Evolutionary conservation across 176 grass and related monocot species (phyloP), one percentile per base, ranked within the genome.

Genomic region (Carex cristatella): DNA sequence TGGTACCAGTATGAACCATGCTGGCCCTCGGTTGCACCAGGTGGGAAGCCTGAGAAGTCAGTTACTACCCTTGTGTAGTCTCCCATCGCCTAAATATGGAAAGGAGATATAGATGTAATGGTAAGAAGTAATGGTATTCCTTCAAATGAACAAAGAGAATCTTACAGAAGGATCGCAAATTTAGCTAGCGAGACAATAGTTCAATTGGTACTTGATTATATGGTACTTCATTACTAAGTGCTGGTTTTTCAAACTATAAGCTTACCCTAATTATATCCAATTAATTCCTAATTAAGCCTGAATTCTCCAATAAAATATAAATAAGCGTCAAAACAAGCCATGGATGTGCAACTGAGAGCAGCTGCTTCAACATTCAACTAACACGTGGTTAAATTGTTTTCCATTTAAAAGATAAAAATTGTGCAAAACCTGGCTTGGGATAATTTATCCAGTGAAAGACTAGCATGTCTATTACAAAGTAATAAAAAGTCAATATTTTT

Each of bases 1-100:
- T 99, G 93, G 86, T 94, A 94, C 91, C 96, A 99, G 86, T 92
- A 99, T 10, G 91, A 81, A 58, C 93, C 96, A 42, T 65, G 65
- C 86, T 89, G 86, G 27, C 96, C 96, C 82, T 95, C 96, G 13
- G 9, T 87, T 38, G 79, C 61, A 85, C 56, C 77, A 53, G 46
- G 13, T 16, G 81, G 87, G 67, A 94, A 92, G 63, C 84, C 65
- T 79, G 90, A 94, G 76, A 99, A 99, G 88, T 99, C 96, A 18
- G 84, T 64, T 38, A 99, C 44, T 32, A 99, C 93, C 83, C 79
- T 99, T 10, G 93, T 99, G 84, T 92, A 95, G 83, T 99, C 93
- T 18, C 93, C 91, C 90, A 95, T 80, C 7, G 91, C 93, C 93
- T 99, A 67, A 56, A 79, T 79, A 79, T 6, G 59, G 15, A 73